A percentile compares a stretch with the other conserved stretches of the same genome.
These are phyloP conservation scores for Lentinula guzmanii DNA, from an alignment of 768 basidiomycete species.

Conservation along the genomic window DNA sequence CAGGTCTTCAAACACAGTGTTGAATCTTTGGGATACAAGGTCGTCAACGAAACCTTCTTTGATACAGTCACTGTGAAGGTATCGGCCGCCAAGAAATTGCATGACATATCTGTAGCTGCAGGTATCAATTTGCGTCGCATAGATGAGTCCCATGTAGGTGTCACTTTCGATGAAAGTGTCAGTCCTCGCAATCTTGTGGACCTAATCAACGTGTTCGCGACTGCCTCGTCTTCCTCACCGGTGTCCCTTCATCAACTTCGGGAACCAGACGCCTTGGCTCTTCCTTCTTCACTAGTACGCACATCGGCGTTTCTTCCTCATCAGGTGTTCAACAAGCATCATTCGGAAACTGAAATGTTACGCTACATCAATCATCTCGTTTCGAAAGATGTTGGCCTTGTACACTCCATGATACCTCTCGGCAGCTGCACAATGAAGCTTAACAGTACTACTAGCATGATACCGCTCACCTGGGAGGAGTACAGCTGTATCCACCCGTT, in stretches of 20 bases:
- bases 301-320: conserved; percentile 74
- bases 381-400: conserved; percentile 90
- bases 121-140: conserved; percentile 83
- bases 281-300: conserved; percentile 53
- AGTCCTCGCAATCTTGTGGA: conserved; percentile 66
- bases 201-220: conserved; percentile 78
- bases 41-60: conserved; percentile 75
- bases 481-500: conserved; percentile 92
- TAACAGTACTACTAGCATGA: conserved; percentile 97
- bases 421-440: conserved; percentile 98
- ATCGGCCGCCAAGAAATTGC: conserved; percentile 55
- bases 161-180: conserved; percentile 91
- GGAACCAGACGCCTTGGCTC: conserved; percentile 33
- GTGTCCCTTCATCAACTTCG: conserved; percentile 43
- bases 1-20: conserved; percentile 66
- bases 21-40: conserved; percentile 67
- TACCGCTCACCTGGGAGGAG: conserved; percentile 92
- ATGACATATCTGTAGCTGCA: conserved; percentile 53
- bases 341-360: conserved; percentile 98
- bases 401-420: conserved; percentile 93
- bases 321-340: conserved; percentile 92
- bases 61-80: conserved; percentile 85
- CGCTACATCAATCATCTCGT: conserved; percentile 94
- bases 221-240: conserved; percentile 46
- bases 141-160: conserved; percentile 70